Conservation (phyloP, 768 basidiomycete species). For the Russula compacta region DNA sequence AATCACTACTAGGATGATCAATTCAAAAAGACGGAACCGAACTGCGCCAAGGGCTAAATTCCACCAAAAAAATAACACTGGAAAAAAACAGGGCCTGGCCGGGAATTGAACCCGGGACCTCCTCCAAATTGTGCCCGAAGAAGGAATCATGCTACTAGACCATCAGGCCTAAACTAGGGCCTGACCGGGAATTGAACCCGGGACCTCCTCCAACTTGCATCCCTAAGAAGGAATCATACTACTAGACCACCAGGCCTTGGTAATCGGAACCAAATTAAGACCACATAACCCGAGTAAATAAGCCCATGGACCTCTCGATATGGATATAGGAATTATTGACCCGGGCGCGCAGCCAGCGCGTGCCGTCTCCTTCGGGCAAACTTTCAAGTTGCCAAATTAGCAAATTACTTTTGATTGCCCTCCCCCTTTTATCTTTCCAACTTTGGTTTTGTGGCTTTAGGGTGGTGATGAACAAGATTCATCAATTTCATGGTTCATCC, state of each 20-base stretch:
- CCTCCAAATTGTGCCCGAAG: conserved; percentile 39
- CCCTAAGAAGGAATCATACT: conserved; percentile 21
- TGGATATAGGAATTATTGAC: neutral
- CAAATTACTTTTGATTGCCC: neutral
- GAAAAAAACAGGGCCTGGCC: conserved; percentile 46
- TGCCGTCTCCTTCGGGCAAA: neutral
- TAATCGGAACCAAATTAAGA: neutral
- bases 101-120: conserved; percentile 88
- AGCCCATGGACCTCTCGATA: neutral
- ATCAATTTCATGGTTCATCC: neutral
- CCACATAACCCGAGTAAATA: neutral
- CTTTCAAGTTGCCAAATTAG: neutral
- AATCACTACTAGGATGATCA: too few species aligned
- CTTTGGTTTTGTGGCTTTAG: neutral
- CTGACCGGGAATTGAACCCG: conserved; percentile 83
- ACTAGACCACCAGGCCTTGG: conserved; percentile 18
- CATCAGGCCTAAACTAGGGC: conserved; percentile 32
- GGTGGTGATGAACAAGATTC: neutral
- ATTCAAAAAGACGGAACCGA: neutral
- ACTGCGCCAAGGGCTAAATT: neutral
- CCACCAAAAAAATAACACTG: neutral
- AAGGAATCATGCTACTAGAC: conserved; percentile 20
- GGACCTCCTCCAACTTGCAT: conserved; percentile 61
- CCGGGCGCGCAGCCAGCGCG: too few species aligned
- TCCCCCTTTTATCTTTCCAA: neutral